These are phyloP conservation scores for Pythium sp. DNA, from an alignment of 352 stramenopile genomes.

Conservation along the genomic window DNA sequence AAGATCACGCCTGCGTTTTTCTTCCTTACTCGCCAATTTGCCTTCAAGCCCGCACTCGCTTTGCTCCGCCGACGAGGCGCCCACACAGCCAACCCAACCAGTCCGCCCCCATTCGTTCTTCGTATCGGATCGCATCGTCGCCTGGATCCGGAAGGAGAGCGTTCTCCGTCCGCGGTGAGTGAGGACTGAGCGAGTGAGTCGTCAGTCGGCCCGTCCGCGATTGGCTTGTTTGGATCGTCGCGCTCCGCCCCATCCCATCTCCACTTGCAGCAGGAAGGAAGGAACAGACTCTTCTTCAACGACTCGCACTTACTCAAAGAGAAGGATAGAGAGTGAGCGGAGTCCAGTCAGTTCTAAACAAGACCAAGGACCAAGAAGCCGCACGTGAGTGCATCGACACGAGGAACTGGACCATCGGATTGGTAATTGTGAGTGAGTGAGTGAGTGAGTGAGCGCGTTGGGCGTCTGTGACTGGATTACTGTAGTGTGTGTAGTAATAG, in stretches of 20 bases:
- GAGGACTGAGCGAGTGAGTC: neutral
- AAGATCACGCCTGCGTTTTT: neutral
- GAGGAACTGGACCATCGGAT: neutral
- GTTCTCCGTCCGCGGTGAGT: neutral
- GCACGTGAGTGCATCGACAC: no score
- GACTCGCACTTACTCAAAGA: neutral
- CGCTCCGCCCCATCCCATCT: neutral
- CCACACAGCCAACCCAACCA: neutral
- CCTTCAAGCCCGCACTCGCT: neutral
- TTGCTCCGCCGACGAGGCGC: no score
- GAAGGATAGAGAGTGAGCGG: neutral
- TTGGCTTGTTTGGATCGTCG: neutral
- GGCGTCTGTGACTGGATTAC: neutral
- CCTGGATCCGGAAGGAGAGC: neutral
- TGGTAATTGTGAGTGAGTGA: neutral
- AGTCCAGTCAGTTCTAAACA: neutral
- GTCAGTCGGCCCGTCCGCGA: neutral
- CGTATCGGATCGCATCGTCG: neutral
- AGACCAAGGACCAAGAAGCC: neutral
- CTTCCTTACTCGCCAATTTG: neutral
- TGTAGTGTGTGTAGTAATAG: neutral
- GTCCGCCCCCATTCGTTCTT: neutral
- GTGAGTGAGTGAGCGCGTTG: neutral
- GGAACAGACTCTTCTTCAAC: neutral
- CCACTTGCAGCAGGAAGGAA: neutral